These are phyloP conservation scores for Colletotrichum noveboracense DNA, from an alignment of 2,329 filamentous ascomycete genomes.

Conservation along the genomic window DNA sequence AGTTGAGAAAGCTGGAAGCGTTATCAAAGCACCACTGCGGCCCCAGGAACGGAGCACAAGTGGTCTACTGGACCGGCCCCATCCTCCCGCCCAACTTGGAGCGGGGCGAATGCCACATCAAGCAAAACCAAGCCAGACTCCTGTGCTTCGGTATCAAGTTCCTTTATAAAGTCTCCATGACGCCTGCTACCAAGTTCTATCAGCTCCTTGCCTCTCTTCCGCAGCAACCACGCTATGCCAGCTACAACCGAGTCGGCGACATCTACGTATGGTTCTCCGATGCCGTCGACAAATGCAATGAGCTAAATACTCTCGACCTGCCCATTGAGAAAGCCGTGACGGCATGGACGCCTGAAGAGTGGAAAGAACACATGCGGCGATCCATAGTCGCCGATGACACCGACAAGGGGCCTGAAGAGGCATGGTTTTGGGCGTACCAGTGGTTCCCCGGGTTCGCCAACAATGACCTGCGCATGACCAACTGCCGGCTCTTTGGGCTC, in stretches of 20 bases:
- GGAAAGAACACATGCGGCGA: not conserved
- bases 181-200: constrained; percentile 5
- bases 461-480: constrained; percentile 13
- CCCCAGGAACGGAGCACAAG: not conserved
- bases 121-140: constrained; percentile 9
- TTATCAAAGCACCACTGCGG: constrained; percentile 7
- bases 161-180: not conserved
- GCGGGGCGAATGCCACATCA: constrained; percentile 12
- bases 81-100: constrained; percentile 4
- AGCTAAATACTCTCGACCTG: not conserved
- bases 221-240: constrained; percentile 6
- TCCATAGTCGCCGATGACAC: not conserved
- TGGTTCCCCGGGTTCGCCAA: not conserved
- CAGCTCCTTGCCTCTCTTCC: not conserved
- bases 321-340: not conserved
- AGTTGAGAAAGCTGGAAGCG: constrained; percentile 6
- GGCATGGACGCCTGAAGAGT: not conserved
- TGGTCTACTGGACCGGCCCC: constrained; percentile 9
- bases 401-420: constrained; percentile 13
- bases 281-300: not conserved
- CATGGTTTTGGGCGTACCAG: constrained; percentile 19
- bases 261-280: constrained; percentile 17
- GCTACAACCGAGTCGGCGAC: constrained; percentile 11
- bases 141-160: constrained; percentile 14
- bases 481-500: constrained; percentile 12